Percentiles rank a stretch among this genome's conserved stretches.
Evolutionary conservation across 257 asterid genomes (phyloP).

Genomic region (Coffea canephora): DNA sequence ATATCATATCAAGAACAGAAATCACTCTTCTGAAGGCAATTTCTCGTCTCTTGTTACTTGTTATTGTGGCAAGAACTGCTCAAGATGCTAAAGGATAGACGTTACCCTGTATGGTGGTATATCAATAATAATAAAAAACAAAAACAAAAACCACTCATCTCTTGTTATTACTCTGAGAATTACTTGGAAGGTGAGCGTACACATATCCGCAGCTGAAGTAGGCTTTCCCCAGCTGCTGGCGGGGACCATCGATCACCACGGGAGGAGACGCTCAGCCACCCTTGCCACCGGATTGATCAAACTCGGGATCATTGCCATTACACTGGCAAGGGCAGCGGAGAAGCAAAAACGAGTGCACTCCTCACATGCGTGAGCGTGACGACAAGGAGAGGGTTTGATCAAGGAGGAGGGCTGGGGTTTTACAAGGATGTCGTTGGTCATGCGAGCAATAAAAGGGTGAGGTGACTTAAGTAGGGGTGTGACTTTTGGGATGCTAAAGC

Average conservation of each 20-base stretch:
- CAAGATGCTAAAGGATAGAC: constrained; percentile 82
- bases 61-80: no score
- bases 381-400: constrained; percentile 38
- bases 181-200: not conserved
- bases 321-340: constrained; percentile 1
- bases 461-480: constrained; percentile 37
- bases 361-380: constrained; percentile 19
- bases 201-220: not conserved
- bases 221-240: not conserved
- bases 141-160: no score
- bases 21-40: constrained; percentile 28
- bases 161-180: not conserved
- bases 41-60: not conserved
- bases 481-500: constrained; percentile 37
- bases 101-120: constrained; percentile 52
- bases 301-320: not conserved
- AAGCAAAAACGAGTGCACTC: constrained; percentile 4
- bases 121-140: no score
- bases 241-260: not conserved
- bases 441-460: constrained; percentile 32
- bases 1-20: not conserved
- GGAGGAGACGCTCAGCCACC: constrained; percentile 4
- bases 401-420: constrained; percentile 29
- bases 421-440: constrained; percentile 24
- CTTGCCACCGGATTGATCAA: not conserved